Evolutionary conservation across 2,329 filamentous ascomycete genomes (phyloP).

Genomic region (Penicillium corylophilum): DNA sequence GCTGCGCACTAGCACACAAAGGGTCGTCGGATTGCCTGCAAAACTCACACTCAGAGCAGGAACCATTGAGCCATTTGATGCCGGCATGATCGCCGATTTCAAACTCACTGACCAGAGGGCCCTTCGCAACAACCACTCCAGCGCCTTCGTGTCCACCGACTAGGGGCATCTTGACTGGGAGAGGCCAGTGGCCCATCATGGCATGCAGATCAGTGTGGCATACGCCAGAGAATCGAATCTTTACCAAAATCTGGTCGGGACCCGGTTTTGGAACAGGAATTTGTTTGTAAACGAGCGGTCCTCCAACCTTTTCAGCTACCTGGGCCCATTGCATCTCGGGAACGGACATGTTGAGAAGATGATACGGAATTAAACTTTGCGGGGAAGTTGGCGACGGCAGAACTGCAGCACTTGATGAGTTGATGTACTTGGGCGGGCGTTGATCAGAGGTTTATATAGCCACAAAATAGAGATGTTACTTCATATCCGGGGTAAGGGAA

Average conservation of each 20-base stretch:
- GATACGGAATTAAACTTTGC: neutral
- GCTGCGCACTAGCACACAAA: slow-evolving; percentile 69
- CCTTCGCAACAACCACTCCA: slow-evolving; percentile 74
- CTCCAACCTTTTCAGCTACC: slow-evolving; percentile 78
- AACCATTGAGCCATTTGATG: slow-evolving; percentile 88
- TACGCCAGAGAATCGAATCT: slow-evolving; percentile 85
- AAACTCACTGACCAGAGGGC: slow-evolving; percentile 71
- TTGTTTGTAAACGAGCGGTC: slow-evolving; percentile 54
- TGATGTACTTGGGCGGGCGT: neutral
- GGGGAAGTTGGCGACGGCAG: neutral
- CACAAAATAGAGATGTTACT: neutral
- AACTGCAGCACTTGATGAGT: neutral
- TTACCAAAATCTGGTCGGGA: slow-evolving; percentile 85
- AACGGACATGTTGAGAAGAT: slow-evolving; percentile 43
- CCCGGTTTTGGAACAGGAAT: slow-evolving; percentile 79
- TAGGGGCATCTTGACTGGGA: slow-evolving; percentile 74
- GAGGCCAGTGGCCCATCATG: slow-evolving; percentile 84
- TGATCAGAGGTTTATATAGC: slow-evolving; percentile 4
- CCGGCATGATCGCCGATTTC: slow-evolving; percentile 78
- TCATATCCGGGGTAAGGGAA: neutral
- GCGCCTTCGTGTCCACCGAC: slow-evolving; percentile 73
- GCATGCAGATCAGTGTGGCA: slow-evolving; percentile 85
- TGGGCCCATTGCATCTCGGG: slow-evolving; percentile 88
- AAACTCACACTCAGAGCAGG: slow-evolving; percentile 77
- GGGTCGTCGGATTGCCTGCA: slow-evolving; percentile 77